Evolutionary conservation across 768 basidiomycete species (phyloP).

Genomic region (Chalciporus pseudorubinellus): DNA sequence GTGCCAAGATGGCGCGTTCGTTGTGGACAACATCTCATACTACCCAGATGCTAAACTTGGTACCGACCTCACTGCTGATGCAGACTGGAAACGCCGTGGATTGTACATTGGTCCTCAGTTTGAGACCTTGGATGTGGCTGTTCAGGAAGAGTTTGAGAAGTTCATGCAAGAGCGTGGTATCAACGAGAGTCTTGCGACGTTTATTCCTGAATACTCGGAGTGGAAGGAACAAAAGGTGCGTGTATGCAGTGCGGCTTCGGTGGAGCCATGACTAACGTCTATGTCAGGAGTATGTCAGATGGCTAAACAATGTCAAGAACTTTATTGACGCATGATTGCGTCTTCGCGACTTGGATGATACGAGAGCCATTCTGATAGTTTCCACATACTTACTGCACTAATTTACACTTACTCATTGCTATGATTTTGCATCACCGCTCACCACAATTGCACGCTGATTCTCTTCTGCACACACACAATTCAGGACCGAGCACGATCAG

Average conservation of each 20-base stretch:
- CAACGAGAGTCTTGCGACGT: constrained; percentile 74
- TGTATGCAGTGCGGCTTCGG: background rate
- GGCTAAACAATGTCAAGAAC: constrained; percentile 78
- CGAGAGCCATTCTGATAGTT: background rate
- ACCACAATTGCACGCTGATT: background rate
- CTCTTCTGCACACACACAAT: too few species aligned
- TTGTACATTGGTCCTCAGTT: constrained; percentile 94
- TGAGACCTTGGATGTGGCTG: constrained; percentile 79
- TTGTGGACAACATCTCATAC: constrained; percentile 88
- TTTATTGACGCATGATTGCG: constrained; percentile 65
- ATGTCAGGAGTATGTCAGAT: constrained; percentile 83
- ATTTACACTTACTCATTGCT: constrained; percentile 9
- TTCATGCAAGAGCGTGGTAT: constrained; percentile 90
- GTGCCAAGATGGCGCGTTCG: constrained; percentile 74
- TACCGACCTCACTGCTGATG: constrained; percentile 78
- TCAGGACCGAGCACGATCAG: too few species aligned
- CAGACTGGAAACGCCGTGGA: constrained; percentile 91
- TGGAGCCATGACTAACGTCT: constrained; percentile 1
- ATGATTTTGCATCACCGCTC: constrained; percentile 26
- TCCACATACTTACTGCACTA: constrained; percentile 6
- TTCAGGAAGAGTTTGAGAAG: constrained; percentile 91
- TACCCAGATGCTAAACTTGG: constrained; percentile 73
- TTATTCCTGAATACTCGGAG: constrained; percentile 86
- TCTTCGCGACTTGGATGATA: background rate
- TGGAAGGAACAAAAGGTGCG: constrained; percentile 90